phyloP scores from a whole-genome alignment of 148 eudicot genomes.

The Diospyros kaki region DNA sequence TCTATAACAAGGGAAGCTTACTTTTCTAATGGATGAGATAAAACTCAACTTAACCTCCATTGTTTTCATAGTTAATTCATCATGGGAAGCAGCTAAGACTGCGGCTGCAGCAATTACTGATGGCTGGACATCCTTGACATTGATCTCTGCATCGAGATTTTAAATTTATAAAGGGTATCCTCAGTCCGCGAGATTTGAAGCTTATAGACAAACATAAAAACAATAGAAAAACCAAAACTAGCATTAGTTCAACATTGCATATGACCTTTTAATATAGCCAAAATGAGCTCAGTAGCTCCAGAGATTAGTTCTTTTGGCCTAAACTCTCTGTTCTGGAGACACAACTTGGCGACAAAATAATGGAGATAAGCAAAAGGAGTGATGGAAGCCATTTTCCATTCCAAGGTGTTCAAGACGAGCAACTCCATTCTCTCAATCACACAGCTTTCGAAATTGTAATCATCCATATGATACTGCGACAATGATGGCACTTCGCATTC shows the following conservation, averaged over 20 bases:
- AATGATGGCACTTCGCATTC: constrained; percentile 32
- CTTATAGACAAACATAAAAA: neutral
- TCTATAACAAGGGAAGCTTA: constrained; percentile 24
- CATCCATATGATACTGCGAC: constrained; percentile 23
- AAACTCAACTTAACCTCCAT: constrained; percentile 33
- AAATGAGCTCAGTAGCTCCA: constrained; percentile 32
- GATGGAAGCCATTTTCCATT: constrained; percentile 43
- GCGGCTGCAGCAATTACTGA: constrained; percentile 56
- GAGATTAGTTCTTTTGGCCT: constrained; percentile 11
- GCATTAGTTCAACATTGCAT: neutral
- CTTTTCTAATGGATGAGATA: constrained; percentile 38
- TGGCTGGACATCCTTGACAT: constrained; percentile 37
- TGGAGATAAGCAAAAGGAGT: constrained; percentile 54
- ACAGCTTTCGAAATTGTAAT: constrained; percentile 17
- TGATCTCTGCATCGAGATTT: constrained; percentile 36
- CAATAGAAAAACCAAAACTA: neutral
- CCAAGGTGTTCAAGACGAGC: constrained; percentile 42
- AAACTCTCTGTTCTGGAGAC: constrained; percentile 6
- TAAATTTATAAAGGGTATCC: neutral
- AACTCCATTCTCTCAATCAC: constrained; percentile 44
- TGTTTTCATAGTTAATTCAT: constrained; percentile 29
- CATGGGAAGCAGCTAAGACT: constrained; percentile 45
- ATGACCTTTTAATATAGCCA: constrained; percentile 40
- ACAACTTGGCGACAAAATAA: constrained; percentile 33
- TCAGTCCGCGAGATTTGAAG: too few relatives aligned